A percentile compares a stretch with the other conserved stretches of the same genome.
phyloP scores from a whole-genome alignment of 1,284 basidiomycete genomes.

The Cutaneotrichosporon spelunceum region DNA sequence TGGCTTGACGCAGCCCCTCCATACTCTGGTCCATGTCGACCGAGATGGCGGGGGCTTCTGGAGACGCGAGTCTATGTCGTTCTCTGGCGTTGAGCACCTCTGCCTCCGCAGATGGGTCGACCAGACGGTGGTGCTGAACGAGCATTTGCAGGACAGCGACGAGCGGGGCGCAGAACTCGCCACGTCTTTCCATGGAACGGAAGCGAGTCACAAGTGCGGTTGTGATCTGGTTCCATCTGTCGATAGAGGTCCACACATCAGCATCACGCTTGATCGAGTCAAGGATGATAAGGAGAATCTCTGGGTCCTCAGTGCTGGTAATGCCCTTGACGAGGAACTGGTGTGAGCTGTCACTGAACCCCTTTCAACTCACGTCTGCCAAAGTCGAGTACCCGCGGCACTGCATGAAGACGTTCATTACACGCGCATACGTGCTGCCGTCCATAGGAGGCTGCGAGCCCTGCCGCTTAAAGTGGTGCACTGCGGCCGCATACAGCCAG shows the following conservation, averaged over 20 bases:
- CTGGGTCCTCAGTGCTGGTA: conserved; percentile 36
- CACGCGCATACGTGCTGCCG: conserved; percentile 40
- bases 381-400: conserved; percentile 42
- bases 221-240: conserved; percentile 41
- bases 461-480: conserved; percentile 30
- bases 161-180: conserved; percentile 30
- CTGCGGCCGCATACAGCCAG: conserved; percentile 37
- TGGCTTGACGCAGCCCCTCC: conserved; percentile 26
- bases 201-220: conserved; percentile 41
- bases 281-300: conserved; percentile 39
- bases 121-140: conserved; percentile 31
- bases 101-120: conserved; percentile 30
- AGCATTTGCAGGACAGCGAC: conserved; percentile 32
- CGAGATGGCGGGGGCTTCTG: conserved; percentile 16
- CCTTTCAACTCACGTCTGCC: conserved; percentile 32
- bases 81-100: conserved; percentile 32
- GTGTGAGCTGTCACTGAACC: conserved; percentile 15
- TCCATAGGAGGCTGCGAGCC: conserved; percentile 34
- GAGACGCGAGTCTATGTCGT: conserved; percentile 18
- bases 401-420: conserved; percentile 40
- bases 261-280: conserved; percentile 43
- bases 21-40: conserved; percentile 35
- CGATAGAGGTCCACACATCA: conserved; percentile 48
- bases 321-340: conserved; percentile 40
- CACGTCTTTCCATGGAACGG: conserved; percentile 29